Conservation (phyloP, 1,284 basidiomycete genomes). For the Rhodofomes roseus region DNA sequence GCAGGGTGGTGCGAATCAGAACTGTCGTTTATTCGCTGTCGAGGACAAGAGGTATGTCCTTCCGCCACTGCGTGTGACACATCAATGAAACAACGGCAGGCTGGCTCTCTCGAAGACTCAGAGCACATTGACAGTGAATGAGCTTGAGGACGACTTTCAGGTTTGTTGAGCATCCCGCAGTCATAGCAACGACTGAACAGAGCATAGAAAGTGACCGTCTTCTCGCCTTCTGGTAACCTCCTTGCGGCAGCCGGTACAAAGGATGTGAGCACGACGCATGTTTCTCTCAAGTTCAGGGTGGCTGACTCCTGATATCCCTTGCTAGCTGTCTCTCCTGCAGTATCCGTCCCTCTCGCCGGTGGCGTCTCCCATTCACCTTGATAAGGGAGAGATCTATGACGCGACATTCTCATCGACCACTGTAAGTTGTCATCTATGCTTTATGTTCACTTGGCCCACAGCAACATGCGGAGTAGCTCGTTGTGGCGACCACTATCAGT, state of each 20-base stretch:
- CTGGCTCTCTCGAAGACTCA: conserved; percentile 49
- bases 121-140: conserved; percentile 57
- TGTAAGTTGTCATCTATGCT: conserved; percentile 30
- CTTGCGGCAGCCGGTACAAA: conserved; percentile 62
- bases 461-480: conserved; percentile 40
- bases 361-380: conserved; percentile 42
- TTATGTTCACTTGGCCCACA: background rate
- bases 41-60: conserved; percentile 52
- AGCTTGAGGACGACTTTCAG: conserved; percentile 75
- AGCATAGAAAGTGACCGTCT: conserved; percentile 69
- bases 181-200: conserved; percentile 9
- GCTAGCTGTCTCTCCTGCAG: conserved; percentile 64
- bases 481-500: conserved; percentile 60
- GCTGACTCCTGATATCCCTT: background rate
- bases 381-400: conserved; percentile 74
- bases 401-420: conserved; percentile 56
- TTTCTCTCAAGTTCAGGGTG: conserved; percentile 1
- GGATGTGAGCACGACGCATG: conserved; percentile 42
- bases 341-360: conserved; percentile 61
- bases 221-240: conserved; percentile 62
- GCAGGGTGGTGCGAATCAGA: conserved; percentile 68
- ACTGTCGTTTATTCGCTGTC: conserved; percentile 73
- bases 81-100: conserved; percentile 33
- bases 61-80: conserved; percentile 8
- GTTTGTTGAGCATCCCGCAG: conserved; percentile 36